Evolutionary conservation across 176 grass and related monocot species (phyloP), one percentile per base, ranked within the genome.

Genomic region (Thinopyrum elongatum): DNA sequence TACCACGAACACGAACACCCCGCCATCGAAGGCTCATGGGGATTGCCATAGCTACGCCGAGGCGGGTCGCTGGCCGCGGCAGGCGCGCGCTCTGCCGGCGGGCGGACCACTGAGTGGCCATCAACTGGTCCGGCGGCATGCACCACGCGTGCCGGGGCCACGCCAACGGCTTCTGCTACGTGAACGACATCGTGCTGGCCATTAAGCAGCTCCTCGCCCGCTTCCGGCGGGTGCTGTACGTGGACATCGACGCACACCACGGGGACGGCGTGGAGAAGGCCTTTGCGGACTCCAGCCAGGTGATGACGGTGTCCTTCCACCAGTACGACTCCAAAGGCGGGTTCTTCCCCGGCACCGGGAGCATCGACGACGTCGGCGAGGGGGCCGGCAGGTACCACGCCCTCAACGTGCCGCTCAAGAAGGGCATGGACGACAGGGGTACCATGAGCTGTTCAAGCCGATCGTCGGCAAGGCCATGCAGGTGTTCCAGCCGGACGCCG

Each of bases 211-310:
- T 95, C 22, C 78, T 88, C 70, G 74, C 53, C 22, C 27, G 1
- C 19, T 70, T 97, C 34, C 2, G 85, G 75, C 95, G 93, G 53
- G 91, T 98, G 74, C 27, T 95, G 29, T 98, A 98, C 84, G 53
- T 98, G 14, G 95, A 98, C 83, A 95, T 95, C 85, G 93, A 98
- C 46, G 92, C 89, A 22, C 95, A 98, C 83, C 93, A 98, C 77
- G 91, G 95, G 62, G 93, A 95, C 87, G 85, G 91, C 64, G 91
- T 93, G 3, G 91, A 95, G 83, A 49, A 79, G 4, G 80, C 83
- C 35, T 98, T 95, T 85, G 78, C 59, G 69, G 47, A 63, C 1
- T 82, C 73, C 21, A 31, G 81, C 82, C 74, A 77, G 25, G 91
- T 92, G 22, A 95, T 95, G 95, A 93, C 93, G 1, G 80, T 92